Base-by-base conservation (phyloP, 495 filamentous ascomycete species). In the Talaromyces thailandensis region DNA sequence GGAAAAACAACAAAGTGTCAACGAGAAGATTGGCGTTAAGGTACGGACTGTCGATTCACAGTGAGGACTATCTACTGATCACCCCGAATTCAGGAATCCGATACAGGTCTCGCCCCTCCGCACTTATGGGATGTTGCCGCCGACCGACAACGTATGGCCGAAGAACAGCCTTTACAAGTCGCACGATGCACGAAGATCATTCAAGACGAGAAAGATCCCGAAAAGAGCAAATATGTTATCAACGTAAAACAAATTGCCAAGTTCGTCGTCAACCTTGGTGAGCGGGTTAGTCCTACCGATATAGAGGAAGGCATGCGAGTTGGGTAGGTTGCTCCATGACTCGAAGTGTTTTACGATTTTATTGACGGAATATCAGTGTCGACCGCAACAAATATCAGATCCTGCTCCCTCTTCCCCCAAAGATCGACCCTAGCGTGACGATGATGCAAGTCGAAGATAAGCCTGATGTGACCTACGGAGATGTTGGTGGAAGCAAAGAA, bases 391-490 rank as follows among this genome's bases (percentile, higher is more conserved):
- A 97, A 79, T 98, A 98, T 74, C 94, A 98, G 78, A 98, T 98
- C 67, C 84, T 98, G 63, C 81, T 98, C 23, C 94, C 94, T 55
- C 82, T 98, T n/a, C 94, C 94, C 25, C 94, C 94, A 11, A 98
- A 98, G 81, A 98, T 98, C 83, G 94, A 98, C 71, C 93, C 94
- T 58, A 94, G 89, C 66, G 94, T 98, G 66, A 98, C 94, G 57
- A 98, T 98, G 94, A 98, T 98, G 94, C 97, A 94, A 16, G 94
- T 98, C 60, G 94, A 98, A 79, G 94, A 98, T 75, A 98, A 98
- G 82, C 94, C 94, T 14, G 94, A 98, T 75, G 94, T 98, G 58
- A 98, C 94, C 64, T 98, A 98, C 71, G 93, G 94, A 64, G 94
- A 98, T 78, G 95, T 98, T 18, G 94, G 94, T 69, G 94, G 94